Evolutionary conservation across 2,329 filamentous ascomycete genomes (phyloP), one percentile per base, ranked within the genome.

Genomic region (Colletotrichum trifolii): DNA sequence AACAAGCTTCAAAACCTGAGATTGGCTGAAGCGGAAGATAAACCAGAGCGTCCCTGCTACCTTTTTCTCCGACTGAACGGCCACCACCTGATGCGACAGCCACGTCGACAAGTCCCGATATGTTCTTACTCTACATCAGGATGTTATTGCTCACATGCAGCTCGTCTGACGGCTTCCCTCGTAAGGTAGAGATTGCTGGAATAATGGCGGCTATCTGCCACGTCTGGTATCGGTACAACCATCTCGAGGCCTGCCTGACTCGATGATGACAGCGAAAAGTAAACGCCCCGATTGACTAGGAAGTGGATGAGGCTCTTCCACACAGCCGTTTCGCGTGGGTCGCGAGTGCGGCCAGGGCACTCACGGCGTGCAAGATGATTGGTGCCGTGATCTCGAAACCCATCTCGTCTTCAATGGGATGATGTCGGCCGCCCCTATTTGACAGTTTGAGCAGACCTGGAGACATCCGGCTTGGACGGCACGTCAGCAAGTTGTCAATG

Each of bases 1-100:
- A 65, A 65, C 46, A 65, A 61, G 62, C 52, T 56, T 65, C 52
- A 40, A 39, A 9, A 15, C 40, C 11, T 65, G 50, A 38, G 38
- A 25, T 38, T 38, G 50, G 45, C 12, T 50, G 10, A 25, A 35
- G 47, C 40, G 50, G 39, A 17, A 25, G 25, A 55, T 13, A 35
- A 33, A 13, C 17, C 52, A 35, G 42, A 40, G 39, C 40, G 17
- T 8, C 34, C 59, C 25, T 25, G 25, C 25, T 4, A 25, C 25
- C 25, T 25, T 25, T 25, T 25, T 25, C 25, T 5, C 25, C 25
- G 25, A 25, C 25, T 25, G 25, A 25, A 25, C 25, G 25, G 25
- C 25, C 25, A 25, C 3, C 25, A 25, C 17, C 17, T 17, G 3
- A 25, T 25, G 4, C 4, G 25, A 25, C 25, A 25, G 25, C 25